Evolutionary conservation across 2,329 filamentous ascomycete species (phyloP), one percentile per base, ranked within the genome.

Genomic region (Aspergillus sp.): DNA sequence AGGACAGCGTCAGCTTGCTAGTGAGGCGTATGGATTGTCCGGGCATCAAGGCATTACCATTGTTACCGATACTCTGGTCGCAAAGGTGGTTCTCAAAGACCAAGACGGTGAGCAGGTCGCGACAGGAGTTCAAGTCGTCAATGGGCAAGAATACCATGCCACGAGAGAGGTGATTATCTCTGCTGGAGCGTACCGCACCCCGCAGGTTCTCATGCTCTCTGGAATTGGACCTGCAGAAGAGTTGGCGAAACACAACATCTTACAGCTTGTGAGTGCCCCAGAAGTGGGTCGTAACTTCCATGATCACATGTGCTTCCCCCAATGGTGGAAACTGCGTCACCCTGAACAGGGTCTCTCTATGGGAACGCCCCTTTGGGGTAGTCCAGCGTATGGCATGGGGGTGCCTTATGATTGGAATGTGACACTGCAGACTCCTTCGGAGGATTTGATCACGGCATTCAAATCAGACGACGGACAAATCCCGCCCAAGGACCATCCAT

Each of bases 401-500:
- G 62, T 69, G 4, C 77, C 78, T 0, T 57, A 69, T 48, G 77
- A 81, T 63, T 81, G 77, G 65, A 67, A 77, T 12, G 72, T 74
- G 17, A 65, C 55, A 8, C 21, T 53, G 5, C 52, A 59, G 48
- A 30, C 52, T 17, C 63, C 63, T 0, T 30, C 28, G 5, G 38
- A 36, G 1, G 52, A 43, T 1, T 17, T 62, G 12, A 19, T 55
- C 28, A 9, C 19, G 4, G 63, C 63, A 4, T 25, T 63, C 17
- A n/a, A 39, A 7, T n/a, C 17, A 23, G 61, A 63, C 12, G 32
- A 32, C 19, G 58, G 61, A 2, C 28, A 30, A 13, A 17, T 2
- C 19, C 19, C 19, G 3, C 19, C 19, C 30, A 32, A 32, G 0
- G 30, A 32, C 2, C 57, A 64, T 7, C 54, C 45, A 5, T 56